Percentiles rank a stretch among this genome's conserved stretches.
Conservation (phyloP, 768 basidiomycete genomes). For the Lactarius hatsudake region DNA sequence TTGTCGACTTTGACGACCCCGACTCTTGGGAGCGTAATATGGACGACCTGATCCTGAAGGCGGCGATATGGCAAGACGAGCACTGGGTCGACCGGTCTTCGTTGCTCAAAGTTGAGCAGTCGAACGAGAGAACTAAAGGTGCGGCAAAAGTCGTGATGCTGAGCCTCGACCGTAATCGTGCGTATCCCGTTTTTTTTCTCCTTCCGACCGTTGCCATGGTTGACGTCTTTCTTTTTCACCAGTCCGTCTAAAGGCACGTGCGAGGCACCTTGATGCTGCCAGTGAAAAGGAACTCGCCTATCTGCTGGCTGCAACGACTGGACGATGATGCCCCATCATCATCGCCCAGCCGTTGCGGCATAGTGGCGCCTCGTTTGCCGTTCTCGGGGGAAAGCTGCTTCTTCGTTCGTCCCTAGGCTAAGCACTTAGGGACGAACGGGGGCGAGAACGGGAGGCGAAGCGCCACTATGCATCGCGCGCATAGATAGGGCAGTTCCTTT, state of each 20-base stretch:
- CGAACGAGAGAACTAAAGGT: conserved; percentile 38
- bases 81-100: conserved; percentile 87
- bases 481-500: not conserved
- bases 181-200: conserved; percentile 36
- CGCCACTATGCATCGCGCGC: not conserved
- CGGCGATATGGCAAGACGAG: conserved; percentile 89
- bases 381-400: not conserved
- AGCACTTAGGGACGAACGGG: conserved; percentile 4
- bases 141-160: conserved; percentile 84
- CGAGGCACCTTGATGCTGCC: conserved; percentile 80
- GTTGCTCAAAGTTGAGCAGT: conserved; percentile 47
- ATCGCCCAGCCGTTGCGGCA: not conserved
- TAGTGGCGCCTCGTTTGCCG: not conserved
- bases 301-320: conserved; percentile 49
- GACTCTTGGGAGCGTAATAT: conserved; percentile 65
- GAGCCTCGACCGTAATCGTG: conserved; percentile 89
- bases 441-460: not conserved
- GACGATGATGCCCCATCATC: conserved; percentile 15
- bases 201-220: not conserved
- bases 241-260: conserved; percentile 91
- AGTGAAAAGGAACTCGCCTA: conserved; percentile 81
- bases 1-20: conserved; percentile 63
- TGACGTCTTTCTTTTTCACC: not conserved
- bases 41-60: conserved; percentile 93
- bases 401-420: conserved; percentile 3